Conservation (phyloP, 2,329 filamentous ascomycete species). For the Macrophomina phaseolina region DNA sequence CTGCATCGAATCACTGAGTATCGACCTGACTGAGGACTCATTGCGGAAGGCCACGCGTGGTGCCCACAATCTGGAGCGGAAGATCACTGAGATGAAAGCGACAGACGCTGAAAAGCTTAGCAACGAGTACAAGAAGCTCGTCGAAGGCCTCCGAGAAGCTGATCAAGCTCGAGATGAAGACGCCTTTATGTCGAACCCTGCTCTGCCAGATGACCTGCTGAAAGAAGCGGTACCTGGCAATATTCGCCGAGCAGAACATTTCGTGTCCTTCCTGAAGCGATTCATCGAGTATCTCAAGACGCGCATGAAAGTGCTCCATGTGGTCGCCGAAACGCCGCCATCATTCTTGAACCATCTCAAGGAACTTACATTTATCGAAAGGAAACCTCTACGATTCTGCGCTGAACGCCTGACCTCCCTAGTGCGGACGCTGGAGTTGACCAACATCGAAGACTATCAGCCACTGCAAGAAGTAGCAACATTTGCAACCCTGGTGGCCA, state of each 20-base stretch:
- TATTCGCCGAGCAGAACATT: constrained; percentile 93
- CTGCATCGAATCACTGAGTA: constrained; percentile 96
- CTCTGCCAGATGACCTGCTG: constrained; percentile 88
- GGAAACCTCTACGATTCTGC: constrained; percentile 92
- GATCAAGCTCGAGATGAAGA: constrained; percentile 92
- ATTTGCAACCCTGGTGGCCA: constrained; percentile 93
- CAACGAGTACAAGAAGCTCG: constrained; percentile 92
- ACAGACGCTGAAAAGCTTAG: constrained; percentile 94
- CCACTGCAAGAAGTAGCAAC: constrained; percentile 96
- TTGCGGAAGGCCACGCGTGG: constrained; percentile 88
- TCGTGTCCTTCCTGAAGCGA: constrained; percentile 89
- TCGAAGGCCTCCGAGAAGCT: constrained; percentile 85
- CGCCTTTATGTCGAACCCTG: constrained; percentile 96
- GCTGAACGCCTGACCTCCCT: constrained; percentile 93
- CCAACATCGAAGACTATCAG: constrained; percentile 97
- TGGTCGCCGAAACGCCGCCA: constrained; percentile 94
- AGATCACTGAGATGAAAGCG: constrained; percentile 93
- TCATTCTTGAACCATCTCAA: constrained; percentile 93
- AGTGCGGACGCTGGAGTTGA: constrained; percentile 91
- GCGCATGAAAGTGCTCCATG: constrained; percentile 96
- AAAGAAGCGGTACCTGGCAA: constrained; percentile 97
- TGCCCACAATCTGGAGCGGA: constrained; percentile 87
- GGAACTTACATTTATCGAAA: constrained; percentile 96
- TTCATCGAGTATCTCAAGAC: constrained; percentile 99
- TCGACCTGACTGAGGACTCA: constrained; percentile 95